Evolutionary conservation across 805 yeast genomes (phyloP).

Genomic region (Naumovozyma castellii): DNA sequence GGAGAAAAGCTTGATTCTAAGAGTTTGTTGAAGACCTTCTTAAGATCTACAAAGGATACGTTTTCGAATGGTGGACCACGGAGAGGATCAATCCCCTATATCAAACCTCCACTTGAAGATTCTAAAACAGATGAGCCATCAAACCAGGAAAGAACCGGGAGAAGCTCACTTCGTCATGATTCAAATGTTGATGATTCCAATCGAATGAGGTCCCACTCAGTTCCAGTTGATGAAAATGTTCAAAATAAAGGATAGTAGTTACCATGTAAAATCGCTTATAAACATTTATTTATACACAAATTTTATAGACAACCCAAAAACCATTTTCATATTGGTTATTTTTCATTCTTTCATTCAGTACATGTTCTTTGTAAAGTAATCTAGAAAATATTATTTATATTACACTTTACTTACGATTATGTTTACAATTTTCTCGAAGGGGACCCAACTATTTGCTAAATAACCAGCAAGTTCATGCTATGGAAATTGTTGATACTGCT

Average conservation of each 20-base stretch:
- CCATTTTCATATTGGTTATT: too few relatives aligned
- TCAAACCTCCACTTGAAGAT: neutral
- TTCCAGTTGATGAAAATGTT: neutral
- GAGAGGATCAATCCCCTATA: neutral
- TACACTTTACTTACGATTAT: too few relatives aligned
- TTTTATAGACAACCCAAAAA: too few relatives aligned
- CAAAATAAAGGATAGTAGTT: neutral
- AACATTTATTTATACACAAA: too few relatives aligned
- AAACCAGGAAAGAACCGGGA: neutral
- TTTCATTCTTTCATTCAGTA: too few relatives aligned
- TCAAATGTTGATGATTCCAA: neutral
- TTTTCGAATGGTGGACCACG: neutral
- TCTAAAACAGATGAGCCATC: neutral
- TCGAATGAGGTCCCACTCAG: neutral
- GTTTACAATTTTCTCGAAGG: too few relatives aligned
- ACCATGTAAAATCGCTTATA: too few relatives aligned
- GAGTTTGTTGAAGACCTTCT: neutral
- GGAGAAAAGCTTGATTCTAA: too few relatives aligned
- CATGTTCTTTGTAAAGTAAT: too few relatives aligned
- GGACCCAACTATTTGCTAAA: too few relatives aligned
- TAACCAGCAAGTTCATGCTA: too few relatives aligned
- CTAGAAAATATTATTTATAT: too few relatives aligned
- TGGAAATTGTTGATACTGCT: slow-evolving; percentile 1
- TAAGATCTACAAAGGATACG: neutral
- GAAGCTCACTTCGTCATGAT: neutral